These are phyloP conservation scores for Aureobasidium sp. DNA, from an alignment of 2,329 filamentous ascomycete species.

Conservation along the genomic window DNA sequence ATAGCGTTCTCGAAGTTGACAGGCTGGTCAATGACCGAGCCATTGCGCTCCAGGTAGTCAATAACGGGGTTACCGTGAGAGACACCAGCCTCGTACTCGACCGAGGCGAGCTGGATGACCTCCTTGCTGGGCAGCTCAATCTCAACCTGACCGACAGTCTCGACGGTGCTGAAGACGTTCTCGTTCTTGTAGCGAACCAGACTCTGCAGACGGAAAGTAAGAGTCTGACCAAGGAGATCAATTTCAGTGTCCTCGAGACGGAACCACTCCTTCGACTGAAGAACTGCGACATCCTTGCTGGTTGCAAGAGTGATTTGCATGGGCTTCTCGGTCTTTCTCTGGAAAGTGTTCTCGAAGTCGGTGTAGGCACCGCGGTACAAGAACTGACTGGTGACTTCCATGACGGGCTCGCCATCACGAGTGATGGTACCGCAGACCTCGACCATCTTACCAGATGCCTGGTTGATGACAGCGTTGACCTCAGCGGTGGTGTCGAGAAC, in stretches of 20 bases:
- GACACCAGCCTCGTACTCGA: slow-evolving; percentile 84
- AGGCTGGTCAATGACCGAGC: slow-evolving; percentile 87
- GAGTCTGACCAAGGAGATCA: slow-evolving; percentile 82
- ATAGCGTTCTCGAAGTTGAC: slow-evolving; percentile 97
- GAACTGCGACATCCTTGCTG: slow-evolving; percentile 83
- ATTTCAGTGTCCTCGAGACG: slow-evolving; percentile 74
- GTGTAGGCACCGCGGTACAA: slow-evolving; percentile 87
- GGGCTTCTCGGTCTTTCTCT: slow-evolving; percentile 90
- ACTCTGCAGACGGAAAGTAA: slow-evolving; percentile 92
- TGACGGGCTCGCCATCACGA: slow-evolving; percentile 74
- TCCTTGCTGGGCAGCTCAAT: slow-evolving; percentile 95
- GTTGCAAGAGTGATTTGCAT: slow-evolving; percentile 86
- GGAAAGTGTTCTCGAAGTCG: slow-evolving; percentile 97
- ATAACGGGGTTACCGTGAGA: slow-evolving; percentile 96
- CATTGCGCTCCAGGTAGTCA: slow-evolving; percentile 89
- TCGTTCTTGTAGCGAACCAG: slow-evolving; percentile 92
- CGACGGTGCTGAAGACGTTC: slow-evolving; percentile 80
- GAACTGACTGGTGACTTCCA: slow-evolving; percentile 99
- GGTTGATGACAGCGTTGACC: slow-evolving; percentile 96
- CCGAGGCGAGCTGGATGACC: slow-evolving; percentile 91
- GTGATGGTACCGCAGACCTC: slow-evolving; percentile 97
- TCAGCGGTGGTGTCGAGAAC: slow-evolving; percentile 86
- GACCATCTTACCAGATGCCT: slow-evolving; percentile 98
- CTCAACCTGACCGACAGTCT: slow-evolving; percentile 86
- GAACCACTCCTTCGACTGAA: slow-evolving; percentile 98